Evolutionary conservation across 306 rosid species (phyloP), one percentile per base, ranked within the genome.

Genomic region (Prunus fruticosa): DNA sequence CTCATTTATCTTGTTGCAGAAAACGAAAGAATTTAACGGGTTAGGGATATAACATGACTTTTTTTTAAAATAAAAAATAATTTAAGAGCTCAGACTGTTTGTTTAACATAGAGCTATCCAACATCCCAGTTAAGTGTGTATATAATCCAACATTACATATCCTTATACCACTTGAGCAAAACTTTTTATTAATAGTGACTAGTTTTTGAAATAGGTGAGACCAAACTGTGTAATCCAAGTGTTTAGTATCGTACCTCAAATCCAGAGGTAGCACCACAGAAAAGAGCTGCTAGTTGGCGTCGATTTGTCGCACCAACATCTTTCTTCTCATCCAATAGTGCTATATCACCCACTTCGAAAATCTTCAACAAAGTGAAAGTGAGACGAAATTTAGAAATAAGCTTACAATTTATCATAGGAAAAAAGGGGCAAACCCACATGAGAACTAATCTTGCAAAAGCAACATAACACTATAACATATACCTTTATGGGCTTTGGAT

Each of bases 401-500:
- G 43, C 43, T 38, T 1, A 25, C 14, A 63, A 16, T n/a, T 16
- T 63, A 63, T 15, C 22, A 30, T 6, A 38, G 43, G 18, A 0
- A 3, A 63, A 27, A 63, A 30, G 9, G 34, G 19, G 11, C 45
- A 28, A 63, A 34, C 45, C 46, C 38, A 60, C 8, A 60, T 4
- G 65, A 60, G 38, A 60, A 13, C 9, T 6, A 38, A 38, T 38
- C 2, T 38, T 38, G 43, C 43, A 7, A 4, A 32, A n/a, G n/a
- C 45, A 57, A 56, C 38, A 47, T 15, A 25, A 56, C 32, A 72
- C 46, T 60, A 52, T 41, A 15, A 76, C 25, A 19, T 25, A 27
- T 78, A 93, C 97, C 98, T 90, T 93, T 80, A 91, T 93, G 74
- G 98, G 98, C 91, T 91, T 91, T 50, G 98, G 93, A 76, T 91